Evolutionary conservation across 805 yeast species (phyloP).

Genomic region (Metschnikowia santaceciliae): DNA sequence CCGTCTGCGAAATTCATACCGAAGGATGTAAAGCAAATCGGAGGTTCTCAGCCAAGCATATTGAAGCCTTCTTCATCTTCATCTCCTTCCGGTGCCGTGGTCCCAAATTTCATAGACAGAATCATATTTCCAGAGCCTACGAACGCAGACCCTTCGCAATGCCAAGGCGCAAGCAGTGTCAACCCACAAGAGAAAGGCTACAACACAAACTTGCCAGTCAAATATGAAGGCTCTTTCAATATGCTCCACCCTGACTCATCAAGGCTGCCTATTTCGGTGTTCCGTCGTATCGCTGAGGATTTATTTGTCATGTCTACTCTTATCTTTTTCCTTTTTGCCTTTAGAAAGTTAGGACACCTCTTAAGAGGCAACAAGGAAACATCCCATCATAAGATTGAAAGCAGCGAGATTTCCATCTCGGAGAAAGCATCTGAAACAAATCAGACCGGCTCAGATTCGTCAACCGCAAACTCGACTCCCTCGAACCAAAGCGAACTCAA

Average conservation of each 20-base stretch:
- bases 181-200: neutral
- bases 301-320: constrained; percentile 42
- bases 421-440: neutral
- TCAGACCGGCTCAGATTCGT: neutral
- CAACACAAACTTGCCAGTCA: constrained; percentile 1
- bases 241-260: neutral
- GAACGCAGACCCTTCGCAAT: constrained; percentile 1
- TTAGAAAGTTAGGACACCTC: constrained; percentile 24
- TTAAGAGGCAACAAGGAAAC: neutral
- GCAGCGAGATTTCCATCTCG: neutral
- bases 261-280: constrained; percentile 12
- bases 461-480: neutral
- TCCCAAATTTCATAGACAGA: constrained; percentile 34
- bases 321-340: constrained; percentile 29
- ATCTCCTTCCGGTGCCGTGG: neutral
- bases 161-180: neutral
- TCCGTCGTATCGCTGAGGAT: constrained; percentile 44
- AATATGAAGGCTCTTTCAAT: neutral
- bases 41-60: constrained; percentile 15
- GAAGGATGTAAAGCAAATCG: constrained; percentile 20
- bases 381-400: neutral
- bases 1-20: constrained; percentile 30
- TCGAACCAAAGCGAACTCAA: neutral
- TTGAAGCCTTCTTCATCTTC: constrained; percentile 1
- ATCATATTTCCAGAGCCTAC: constrained; percentile 27